Evolutionary conservation across 2,329 filamentous ascomycete species (phyloP).

Genomic region (Chaetomium globosum): DNA sequence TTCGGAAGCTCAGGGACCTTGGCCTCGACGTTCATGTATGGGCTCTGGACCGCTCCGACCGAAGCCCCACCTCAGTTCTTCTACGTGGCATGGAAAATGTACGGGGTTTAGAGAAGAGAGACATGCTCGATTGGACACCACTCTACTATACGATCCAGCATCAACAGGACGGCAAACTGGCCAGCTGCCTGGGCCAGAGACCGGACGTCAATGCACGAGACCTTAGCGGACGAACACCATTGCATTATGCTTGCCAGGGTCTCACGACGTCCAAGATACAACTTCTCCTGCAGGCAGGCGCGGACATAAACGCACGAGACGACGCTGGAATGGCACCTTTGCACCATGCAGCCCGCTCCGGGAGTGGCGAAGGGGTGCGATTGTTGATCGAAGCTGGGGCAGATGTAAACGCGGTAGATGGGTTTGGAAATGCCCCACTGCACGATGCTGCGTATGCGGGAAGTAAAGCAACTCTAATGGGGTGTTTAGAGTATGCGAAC

Average conservation of each 20-base stretch:
- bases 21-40: not conserved
- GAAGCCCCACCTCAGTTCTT: not conserved
- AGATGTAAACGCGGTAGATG: not conserved
- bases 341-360: not conserved
- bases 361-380: not conserved
- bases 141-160: conserved; percentile 1
- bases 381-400: not conserved
- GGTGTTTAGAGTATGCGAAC: not conserved
- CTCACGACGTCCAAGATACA: not conserved
- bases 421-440: not conserved
- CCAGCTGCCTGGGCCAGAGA: not conserved
- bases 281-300: not conserved
- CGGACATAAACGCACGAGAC: not conserved
- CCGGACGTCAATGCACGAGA: not conserved
- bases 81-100: not conserved
- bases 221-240: not conserved
- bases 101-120: not conserved
- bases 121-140: not conserved
- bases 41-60: not conserved
- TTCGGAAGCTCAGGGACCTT: not conserved
- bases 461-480: not conserved
- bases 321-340: not conserved
- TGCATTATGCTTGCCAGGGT: not conserved
- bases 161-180: too few species aligned
- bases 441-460: not conserved